Evolutionary conservation across 495 filamentous ascomycete genomes (phyloP).

Genomic region (Tuber indicum): DNA sequence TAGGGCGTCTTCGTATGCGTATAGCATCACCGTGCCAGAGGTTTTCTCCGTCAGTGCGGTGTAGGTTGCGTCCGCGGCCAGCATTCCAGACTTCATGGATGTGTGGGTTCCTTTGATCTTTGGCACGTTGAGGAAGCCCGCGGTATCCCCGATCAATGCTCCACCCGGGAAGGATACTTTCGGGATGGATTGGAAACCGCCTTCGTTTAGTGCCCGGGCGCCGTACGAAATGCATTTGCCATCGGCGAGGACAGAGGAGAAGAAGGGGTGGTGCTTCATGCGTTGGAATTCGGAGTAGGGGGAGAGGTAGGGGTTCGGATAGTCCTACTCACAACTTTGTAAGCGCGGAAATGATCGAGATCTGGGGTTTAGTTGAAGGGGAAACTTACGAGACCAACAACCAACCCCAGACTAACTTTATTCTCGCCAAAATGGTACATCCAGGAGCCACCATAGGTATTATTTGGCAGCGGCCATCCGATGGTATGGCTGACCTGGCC

Average conservation of each 20-base stretch:
- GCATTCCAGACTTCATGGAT: slow-evolving; percentile 94
- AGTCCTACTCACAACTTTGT: slow-evolving; percentile 51
- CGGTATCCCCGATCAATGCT: slow-evolving; percentile 90
- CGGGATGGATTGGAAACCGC: slow-evolving; percentile 94
- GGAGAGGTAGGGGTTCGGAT: slow-evolving; percentile 91
- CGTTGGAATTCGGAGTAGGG: slow-evolving; percentile 98
- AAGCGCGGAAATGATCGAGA: slow-evolving; percentile 1
- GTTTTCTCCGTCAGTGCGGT: slow-evolving; percentile 57
- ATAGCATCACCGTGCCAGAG: slow-evolving; percentile 75
- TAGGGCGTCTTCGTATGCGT: slow-evolving; percentile 88
- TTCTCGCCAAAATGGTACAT: slow-evolving; percentile 99
- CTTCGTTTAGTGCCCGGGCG: slow-evolving; percentile 86
- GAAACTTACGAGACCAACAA: slow-evolving; percentile 62
- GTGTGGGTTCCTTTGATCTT: slow-evolving; percentile 99
- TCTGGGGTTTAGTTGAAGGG: not conserved
- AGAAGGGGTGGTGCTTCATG: slow-evolving; percentile 93
- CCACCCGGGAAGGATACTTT: slow-evolving; percentile 94
- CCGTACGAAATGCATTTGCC: slow-evolving; percentile 98
- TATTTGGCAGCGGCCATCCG: slow-evolving; percentile 80
- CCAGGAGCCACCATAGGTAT: slow-evolving; percentile 95
- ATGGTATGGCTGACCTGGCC: slow-evolving; percentile 84
- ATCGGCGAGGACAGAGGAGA: slow-evolving; percentile 72
- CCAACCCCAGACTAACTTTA: slow-evolving; percentile 85
- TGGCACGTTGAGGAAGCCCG: slow-evolving; percentile 94
- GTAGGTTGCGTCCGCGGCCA: slow-evolving; percentile 86